Evolutionary conservation across 2,329 filamentous ascomycete genomes (phyloP), one percentile per base, ranked within the genome.

Genomic region (Aureobasidium sp.): DNA sequence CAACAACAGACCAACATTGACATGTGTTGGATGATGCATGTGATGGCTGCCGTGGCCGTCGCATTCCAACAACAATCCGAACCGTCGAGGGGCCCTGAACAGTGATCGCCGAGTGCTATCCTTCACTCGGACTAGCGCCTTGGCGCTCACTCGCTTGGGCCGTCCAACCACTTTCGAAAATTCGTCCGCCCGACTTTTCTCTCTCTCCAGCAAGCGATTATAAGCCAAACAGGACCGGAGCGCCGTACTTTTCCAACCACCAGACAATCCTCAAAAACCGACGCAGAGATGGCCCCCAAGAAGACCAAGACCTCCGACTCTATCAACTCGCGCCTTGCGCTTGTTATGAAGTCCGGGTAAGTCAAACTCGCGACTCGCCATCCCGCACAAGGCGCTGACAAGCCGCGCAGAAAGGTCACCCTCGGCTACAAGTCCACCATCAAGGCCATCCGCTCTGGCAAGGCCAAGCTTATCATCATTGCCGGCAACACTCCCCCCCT

Each of bases 381-480:
- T n/a, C n/a, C n/a, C n/a, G 23, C 23, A 29, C 27, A 4, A 27
- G 27, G 23, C 27, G 43, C 43, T 46, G 43, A 46, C 43, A 10
- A 1, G 23, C 23, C 27, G 43, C 43, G 23, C 43, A 46, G 43
- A 46, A 46, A 46, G 43, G 43, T 46, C 43, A 46, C 43, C 43
- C 43, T 46, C 43, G 43, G 43, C 43, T 53, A 53, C 49, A 53
- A 53, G 49, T 27, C 21, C 21, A 38, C 49, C 33, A 38, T 53
- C 49, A 53, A 97, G 88, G 82, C 83, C 70, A 88, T 97, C 71
- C 89, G 93, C 74, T 88, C 86, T 70, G 92, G 93, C 79, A 97
- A 96, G 87, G 94, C 94, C 78, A 97, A 97, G 89, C 86, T 96
- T 69, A 90, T 97, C 77, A 91, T 95, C 80, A 95, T 95, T 75